Conservation (phyloP, 805 yeast genomes). For the Yamadazyma ubonensis region DNA sequence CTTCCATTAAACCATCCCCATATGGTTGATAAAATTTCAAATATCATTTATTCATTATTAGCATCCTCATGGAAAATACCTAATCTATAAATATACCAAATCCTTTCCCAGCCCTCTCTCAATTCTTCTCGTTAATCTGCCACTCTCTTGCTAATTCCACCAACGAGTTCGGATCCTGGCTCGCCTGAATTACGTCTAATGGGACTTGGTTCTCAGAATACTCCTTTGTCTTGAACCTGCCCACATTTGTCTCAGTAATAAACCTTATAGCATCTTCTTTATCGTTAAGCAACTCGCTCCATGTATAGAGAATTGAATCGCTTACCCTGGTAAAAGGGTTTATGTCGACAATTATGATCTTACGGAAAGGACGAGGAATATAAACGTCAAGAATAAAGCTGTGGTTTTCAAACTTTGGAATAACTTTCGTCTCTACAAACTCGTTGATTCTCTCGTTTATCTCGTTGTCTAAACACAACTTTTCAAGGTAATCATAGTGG, state of each 20-base stretch:
- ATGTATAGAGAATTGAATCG: conserved; percentile 74
- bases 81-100: background rate
- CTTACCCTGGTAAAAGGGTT: conserved; percentile 82
- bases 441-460: conserved; percentile 12
- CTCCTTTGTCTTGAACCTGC: conserved; percentile 75
- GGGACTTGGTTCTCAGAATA: conserved; percentile 93
- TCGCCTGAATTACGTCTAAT: conserved; percentile 82
- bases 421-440: conserved; percentile 39
- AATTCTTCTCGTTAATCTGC: conserved; percentile 15
- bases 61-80: no score
- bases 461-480: conserved; percentile 44
- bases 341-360: conserved; percentile 73
- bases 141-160: conserved; percentile 41
- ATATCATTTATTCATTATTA: no score
- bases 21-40: no score
- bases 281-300: conserved; percentile 67
- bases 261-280: conserved; percentile 54
- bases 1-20: no score
- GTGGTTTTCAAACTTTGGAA: conserved; percentile 21
- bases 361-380: conserved; percentile 69
- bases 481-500: conserved; percentile 67
- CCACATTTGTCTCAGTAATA: conserved; percentile 65
- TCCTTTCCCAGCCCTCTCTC: no score
- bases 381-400: conserved; percentile 75
- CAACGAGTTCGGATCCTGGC: conserved; percentile 65